Conservation (phyloP, 495 filamentous ascomycete genomes). For the Pyrenula aspistea region DNA sequence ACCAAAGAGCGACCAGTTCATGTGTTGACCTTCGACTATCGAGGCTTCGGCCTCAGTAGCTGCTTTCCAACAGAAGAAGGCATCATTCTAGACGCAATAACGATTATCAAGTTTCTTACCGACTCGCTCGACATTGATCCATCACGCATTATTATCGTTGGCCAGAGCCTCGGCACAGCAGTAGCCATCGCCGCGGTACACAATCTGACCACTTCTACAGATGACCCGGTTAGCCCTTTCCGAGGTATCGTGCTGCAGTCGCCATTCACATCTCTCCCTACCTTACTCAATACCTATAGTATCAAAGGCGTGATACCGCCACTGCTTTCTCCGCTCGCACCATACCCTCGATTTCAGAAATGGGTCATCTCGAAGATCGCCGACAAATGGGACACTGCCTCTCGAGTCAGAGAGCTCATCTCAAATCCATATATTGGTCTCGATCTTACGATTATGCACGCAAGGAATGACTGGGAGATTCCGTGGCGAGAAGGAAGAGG, state of each 20-base stretch:
- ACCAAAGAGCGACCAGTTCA: constrained; percentile 44
- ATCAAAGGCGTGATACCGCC: constrained; percentile 71
- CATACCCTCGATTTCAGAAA: constrained; percentile 38
- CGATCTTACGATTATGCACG: constrained; percentile 63
- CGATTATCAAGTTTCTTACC: constrained; percentile 50
- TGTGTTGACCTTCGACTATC: constrained; percentile 71
- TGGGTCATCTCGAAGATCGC: constrained; percentile 34
- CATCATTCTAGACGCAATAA: constrained; percentile 65
- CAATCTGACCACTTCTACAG: constrained; percentile 23
- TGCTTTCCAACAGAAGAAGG: constrained; percentile 73
- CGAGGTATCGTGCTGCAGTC: constrained; percentile 67
- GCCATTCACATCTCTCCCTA: constrained; percentile 62
- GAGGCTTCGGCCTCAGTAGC: constrained; percentile 75
- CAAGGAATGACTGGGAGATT: constrained; percentile 66
- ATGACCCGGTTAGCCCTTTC: constrained; percentile 37
- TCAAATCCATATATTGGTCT: constrained; percentile 33
- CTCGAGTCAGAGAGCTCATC: constrained; percentile 32
- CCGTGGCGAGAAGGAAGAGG: constrained; percentile 42
- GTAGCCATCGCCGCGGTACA: constrained; percentile 47
- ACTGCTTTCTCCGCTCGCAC: constrained; percentile 59
- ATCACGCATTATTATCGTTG: constrained; percentile 64
- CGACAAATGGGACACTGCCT: constrained; percentile 44
- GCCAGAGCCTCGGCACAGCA: constrained; percentile 83
- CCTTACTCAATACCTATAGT: constrained; percentile 58
- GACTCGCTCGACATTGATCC: constrained; percentile 41